phyloP scores from a whole-genome alignment of 257 asterid species.

The Primulina huaijiensis region DNA sequence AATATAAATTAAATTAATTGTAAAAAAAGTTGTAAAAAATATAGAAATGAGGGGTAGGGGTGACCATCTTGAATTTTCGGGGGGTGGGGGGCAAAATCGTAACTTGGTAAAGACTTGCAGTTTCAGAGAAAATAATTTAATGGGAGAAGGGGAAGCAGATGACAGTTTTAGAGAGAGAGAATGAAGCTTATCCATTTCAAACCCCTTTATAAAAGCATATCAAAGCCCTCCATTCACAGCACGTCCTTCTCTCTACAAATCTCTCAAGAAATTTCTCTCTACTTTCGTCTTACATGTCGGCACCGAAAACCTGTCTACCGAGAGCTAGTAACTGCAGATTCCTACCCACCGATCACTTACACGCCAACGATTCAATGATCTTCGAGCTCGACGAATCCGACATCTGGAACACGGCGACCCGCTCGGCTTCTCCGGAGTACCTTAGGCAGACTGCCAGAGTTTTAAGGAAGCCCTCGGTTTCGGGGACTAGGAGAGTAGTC shows the following conservation, averaged over 20 bases:
- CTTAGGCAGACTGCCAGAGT: constrained; percentile 35
- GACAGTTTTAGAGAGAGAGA: constrained; percentile 23
- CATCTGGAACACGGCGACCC: constrained; percentile 52
- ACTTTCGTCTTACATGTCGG: constrained; percentile 46
- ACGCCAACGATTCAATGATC: constrained; percentile 32
- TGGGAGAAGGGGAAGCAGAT: constrained; percentile 26
- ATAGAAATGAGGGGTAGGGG: too few relatives aligned
- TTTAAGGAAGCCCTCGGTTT: constrained; percentile 38
- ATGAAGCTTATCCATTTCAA: constrained; percentile 55
- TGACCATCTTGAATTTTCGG: not conserved
- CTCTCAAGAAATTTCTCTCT: not conserved
- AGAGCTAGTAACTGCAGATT: constrained; percentile 50
- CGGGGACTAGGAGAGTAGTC: constrained; percentile 10
- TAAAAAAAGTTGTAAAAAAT: too few relatives aligned
- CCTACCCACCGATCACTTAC: constrained; percentile 41
- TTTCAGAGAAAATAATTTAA: constrained; percentile 31
- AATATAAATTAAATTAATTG: too few relatives aligned
- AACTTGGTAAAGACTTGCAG: not conserved
- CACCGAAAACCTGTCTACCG: constrained; percentile 58
- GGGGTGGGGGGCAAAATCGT: constrained; percentile 7
- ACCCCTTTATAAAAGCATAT: constrained; percentile 45
- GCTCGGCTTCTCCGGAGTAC: constrained; percentile 58
- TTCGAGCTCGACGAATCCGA: constrained; percentile 95
- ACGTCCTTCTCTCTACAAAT: not conserved
- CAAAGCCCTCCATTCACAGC: constrained; percentile 24